Evolutionary conservation across 345 rosid species (phyloP).

Genomic region (Lumnitzera littorea): DNA sequence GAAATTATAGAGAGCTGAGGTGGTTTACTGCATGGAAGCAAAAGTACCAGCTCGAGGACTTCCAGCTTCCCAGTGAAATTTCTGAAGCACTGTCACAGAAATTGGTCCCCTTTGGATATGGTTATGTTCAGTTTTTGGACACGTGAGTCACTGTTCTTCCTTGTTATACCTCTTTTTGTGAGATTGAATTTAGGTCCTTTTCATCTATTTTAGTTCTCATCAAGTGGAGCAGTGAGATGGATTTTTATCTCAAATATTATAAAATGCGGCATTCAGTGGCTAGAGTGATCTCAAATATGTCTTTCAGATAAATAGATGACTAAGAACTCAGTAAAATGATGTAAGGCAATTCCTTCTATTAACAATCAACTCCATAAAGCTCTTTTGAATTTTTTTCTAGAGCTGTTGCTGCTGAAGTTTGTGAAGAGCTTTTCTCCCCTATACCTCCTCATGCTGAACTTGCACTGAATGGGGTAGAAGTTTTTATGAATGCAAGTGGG

Average conservation of each 20-base stretch:
- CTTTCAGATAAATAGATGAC: too few species aligned
- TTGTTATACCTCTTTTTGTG: too few species aligned
- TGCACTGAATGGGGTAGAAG: constrained; percentile 90
- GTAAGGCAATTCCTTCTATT: background rate
- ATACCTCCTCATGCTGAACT: constrained; percentile 93
- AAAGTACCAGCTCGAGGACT: constrained; percentile 57
- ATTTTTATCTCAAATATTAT: too few species aligned
- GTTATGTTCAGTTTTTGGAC: constrained; percentile 73
- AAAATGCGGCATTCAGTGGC: too few species aligned
- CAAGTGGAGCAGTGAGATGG: too few species aligned
- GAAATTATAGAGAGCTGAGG: constrained; percentile 77
- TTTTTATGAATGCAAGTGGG: constrained; percentile 97
- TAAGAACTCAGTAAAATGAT: background rate
- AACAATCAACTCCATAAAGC: too few species aligned
- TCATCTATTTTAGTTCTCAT: too few species aligned
- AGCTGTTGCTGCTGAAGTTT: constrained; percentile 91
- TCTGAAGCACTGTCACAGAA: constrained; percentile 70
- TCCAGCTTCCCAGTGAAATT: constrained; percentile 66
- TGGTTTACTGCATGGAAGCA: constrained; percentile 95
- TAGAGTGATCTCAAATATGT: too few species aligned
- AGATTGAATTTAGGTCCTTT: too few species aligned
- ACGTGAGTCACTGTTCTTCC: constrained; percentile 41
- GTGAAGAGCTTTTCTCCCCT: constrained; percentile 86
- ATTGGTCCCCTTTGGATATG: constrained; percentile 83
- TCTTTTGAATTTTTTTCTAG: constrained; percentile 23